Base-by-base conservation (phyloP, 305 asterid species). In the Striga hermonthica region DNA sequence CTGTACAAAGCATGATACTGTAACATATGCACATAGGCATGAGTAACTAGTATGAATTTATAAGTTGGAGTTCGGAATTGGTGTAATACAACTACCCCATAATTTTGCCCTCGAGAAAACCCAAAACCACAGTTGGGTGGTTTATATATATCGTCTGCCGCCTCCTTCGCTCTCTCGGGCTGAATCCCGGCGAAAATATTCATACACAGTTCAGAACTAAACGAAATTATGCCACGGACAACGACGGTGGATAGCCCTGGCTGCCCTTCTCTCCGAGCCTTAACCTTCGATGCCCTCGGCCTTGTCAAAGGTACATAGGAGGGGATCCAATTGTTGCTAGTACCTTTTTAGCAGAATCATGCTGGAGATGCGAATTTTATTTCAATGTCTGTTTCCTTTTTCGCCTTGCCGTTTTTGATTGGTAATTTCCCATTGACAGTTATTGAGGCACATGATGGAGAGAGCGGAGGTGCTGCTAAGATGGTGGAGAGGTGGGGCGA, bases 221-320 rank as follows among this genome's bases (percentile, higher is more conserved):
- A 16, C 40, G 7, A 28, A 53, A 44, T 14, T 48, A 91, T 91
- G 98, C 98, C 98, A 5, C 95, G 96, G 15, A 91, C 96, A 4
- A 81, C 87, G 14, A 86, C 91, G 53, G 38, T 83, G 74, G 98
- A 89, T 73, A 72, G 74, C 75, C 82, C 88, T 22, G 95, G 93
- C 47, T 89, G 95, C 77, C 97, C 98, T 61, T 81, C 95, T 7
- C 76, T 92, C 15, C 89, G 98, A 76, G 96, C 91, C 60, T 52
- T 92, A 60, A 83, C 97, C 57, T 78, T 79, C 69, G 98, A 92
- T 58, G 76, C 75, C 71, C 97, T 81, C 44, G 86, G 86, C 62
- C 80, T 81, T 38, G 78, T 76, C 68, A 81, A 81, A 74, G 86
- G 86, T 80, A n/a, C 11, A 16, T 37, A 53, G 6, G 38, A 54